A percentile compares a stretch with the other conserved stretches of the same genome.
Conservation (phyloP, 306 rosid genomes). For the Abrus precatorius region DNA sequence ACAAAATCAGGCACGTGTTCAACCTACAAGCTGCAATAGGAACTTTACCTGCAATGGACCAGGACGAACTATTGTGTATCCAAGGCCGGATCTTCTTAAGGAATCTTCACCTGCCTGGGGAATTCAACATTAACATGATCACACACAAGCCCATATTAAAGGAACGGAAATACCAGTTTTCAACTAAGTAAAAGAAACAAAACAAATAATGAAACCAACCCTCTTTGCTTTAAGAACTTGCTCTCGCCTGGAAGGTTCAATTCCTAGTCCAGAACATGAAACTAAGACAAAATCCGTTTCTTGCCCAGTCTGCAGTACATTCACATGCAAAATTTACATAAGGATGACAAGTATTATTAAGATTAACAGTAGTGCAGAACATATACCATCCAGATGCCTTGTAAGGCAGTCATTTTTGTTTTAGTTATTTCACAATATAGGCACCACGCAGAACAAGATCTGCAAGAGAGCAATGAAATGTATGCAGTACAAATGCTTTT, state of each 20-base stretch:
- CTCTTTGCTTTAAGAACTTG: conserved; percentile 96
- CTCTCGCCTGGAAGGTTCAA: conserved; percentile 92
- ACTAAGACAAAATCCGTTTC: conserved; percentile 96
- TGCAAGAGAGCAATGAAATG: conserved; percentile 12
- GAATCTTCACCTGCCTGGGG: conserved; percentile 94
- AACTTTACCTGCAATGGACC: conserved; percentile 88
- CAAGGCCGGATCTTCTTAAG: conserved; percentile 94
- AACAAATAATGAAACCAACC: conserved; percentile 61
- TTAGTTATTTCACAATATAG: conserved; percentile 12
- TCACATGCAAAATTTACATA: conserved; percentile 40
- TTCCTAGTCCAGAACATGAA: conserved; percentile 94
- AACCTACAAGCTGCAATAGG: conserved; percentile 28
- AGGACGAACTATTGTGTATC: conserved; percentile 95
- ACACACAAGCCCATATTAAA: neutral
- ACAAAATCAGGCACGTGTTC: conserved; percentile 22
- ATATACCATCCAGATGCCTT: conserved; percentile 40
- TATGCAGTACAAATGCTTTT: conserved; percentile 26
- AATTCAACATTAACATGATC: conserved; percentile 44
- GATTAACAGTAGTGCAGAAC: conserved; percentile 21
- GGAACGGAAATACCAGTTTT: neutral
- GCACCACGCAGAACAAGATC: conserved; percentile 31
- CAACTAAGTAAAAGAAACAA: conserved; percentile 36
- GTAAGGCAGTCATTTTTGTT: conserved; percentile 32
- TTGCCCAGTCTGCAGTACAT: conserved; percentile 84
- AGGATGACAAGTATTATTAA: conserved; percentile 34